Evolutionary conservation across 2,329 filamentous ascomycete genomes (phyloP).

Genomic region (Alternaria postmessia): DNA sequence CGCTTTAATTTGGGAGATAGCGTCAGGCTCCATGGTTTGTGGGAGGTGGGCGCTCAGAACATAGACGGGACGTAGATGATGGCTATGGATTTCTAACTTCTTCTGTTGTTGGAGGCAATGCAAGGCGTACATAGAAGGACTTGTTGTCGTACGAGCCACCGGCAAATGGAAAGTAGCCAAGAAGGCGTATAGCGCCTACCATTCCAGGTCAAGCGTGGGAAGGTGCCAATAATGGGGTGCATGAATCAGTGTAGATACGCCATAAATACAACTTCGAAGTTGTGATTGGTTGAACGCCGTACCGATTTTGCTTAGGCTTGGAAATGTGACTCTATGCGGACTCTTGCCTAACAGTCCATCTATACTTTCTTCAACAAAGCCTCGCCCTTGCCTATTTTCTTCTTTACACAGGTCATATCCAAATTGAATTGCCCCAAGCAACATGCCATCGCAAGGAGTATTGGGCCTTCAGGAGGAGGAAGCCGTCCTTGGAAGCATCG

Average conservation of each 20-base stretch:
- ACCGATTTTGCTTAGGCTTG: not conserved
- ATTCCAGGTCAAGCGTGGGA: not conserved
- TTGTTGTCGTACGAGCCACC: not conserved
- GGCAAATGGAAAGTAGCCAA: not conserved
- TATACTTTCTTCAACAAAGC: not conserved
- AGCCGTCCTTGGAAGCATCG: not conserved
- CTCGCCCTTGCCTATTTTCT: not conserved
- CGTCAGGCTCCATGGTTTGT: not conserved
- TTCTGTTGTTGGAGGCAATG: not conserved
- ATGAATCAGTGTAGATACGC: rapidly evolving
- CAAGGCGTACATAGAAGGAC: not conserved
- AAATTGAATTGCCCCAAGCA: not conserved
- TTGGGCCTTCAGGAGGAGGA: not conserved
- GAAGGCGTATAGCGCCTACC: not conserved
- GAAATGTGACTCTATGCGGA: not conserved
- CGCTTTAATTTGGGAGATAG: slow-evolving; percentile 10
- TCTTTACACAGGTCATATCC: not conserved
- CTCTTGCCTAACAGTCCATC: not conserved
- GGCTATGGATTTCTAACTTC: not conserved
- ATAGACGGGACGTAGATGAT: not conserved
- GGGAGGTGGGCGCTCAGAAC: not conserved
- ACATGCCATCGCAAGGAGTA: not conserved
- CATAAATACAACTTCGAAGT: not conserved
- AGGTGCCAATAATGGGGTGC: not conserved
- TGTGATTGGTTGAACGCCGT: not conserved